Percentiles rank a stretch among this genome's conserved stretches.
Evolutionary conservation across 148 eudicot genomes (phyloP).

Genomic region (Vaccinium macrocarpon): DNA sequence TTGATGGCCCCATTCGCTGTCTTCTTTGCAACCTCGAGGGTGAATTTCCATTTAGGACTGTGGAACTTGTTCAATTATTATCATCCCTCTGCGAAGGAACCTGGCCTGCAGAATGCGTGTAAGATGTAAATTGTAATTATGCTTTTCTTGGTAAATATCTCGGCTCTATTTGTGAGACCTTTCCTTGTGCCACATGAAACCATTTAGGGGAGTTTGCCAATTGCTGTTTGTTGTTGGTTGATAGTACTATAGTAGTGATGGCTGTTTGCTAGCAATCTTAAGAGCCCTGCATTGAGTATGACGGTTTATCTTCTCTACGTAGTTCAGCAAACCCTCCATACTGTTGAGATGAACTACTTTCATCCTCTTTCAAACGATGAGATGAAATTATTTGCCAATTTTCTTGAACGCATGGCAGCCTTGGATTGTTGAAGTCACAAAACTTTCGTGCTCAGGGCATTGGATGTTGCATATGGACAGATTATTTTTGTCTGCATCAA

Average conservation of each 20-base stretch:
- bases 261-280: not conserved
- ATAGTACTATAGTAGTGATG: not conserved
- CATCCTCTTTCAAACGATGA: not conserved
- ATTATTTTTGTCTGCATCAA: not conserved
- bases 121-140: conserved; percentile 34
- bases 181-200: conserved; percentile 4
- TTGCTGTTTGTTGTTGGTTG: not conserved
- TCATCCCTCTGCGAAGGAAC: conserved; percentile 86
- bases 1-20: conserved; percentile 90
- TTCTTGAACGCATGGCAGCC: not conserved
- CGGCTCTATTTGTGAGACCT: conserved; percentile 4
- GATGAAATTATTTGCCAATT: not conserved
- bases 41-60: conserved; percentile 77
- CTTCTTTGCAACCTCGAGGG: conserved; percentile 83
- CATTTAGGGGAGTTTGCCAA: conserved; percentile 10
- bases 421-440: not conserved
- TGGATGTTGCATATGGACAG: not conserved
- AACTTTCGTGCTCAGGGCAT: not conserved
- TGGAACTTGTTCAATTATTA: conserved; percentile 59
- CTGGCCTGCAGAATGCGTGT: conserved; percentile 99
- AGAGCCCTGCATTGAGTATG: not conserved
- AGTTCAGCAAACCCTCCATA: not conserved
- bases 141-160: conserved; percentile 2
- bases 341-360: not conserved
- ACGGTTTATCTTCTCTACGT: not conserved